Conservation (phyloP, 768 basidiomycete genomes). For the Pleurotus ostreatus region DNA sequence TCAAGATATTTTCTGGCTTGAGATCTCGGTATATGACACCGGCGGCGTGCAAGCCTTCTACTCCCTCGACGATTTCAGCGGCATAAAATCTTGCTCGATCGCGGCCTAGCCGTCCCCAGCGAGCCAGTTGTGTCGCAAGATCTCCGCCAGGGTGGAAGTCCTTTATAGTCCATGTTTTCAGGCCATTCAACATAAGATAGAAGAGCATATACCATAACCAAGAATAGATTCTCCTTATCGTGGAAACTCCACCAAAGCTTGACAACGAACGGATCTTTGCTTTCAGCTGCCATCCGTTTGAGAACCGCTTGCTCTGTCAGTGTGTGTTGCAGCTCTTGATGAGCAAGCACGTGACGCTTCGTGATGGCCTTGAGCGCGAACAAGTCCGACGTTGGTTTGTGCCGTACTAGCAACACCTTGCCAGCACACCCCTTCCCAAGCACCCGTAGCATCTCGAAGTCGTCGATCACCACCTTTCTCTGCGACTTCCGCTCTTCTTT, state of each 20-base stretch:
- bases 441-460: slow-evolving; percentile 97
- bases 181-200: slow-evolving; percentile 13
- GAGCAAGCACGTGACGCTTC: slow-evolving; percentile 93
- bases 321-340: slow-evolving; percentile 95
- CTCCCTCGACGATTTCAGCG: slow-evolving; percentile 94
- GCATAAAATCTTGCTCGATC: slow-evolving; percentile 97
- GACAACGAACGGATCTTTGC: slow-evolving; percentile 90
- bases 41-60: slow-evolving; percentile 88
- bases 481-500: slow-evolving; percentile 49
- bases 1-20: slow-evolving; percentile 96
- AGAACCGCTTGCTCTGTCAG: slow-evolving; percentile 95
- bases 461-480: slow-evolving; percentile 77
- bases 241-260: slow-evolving; percentile 98
- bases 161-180: slow-evolving; percentile 27
- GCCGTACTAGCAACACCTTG: slow-evolving; percentile 88
- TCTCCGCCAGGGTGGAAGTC: slow-evolving; percentile 97
- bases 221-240: slow-evolving; percentile 94
- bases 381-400: slow-evolving; percentile 65
- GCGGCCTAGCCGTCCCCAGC: slow-evolving; percentile 90
- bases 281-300: slow-evolving; percentile 88
- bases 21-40: slow-evolving; percentile 98
- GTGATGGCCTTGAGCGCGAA: slow-evolving; percentile 98
- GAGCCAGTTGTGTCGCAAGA: slow-evolving; percentile 93
- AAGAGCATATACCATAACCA: slow-evolving; percentile 75
- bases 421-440: slow-evolving; percentile 97